Evolutionary conservation across 352 stramenopile genomes (phyloP), one percentile per base, ranked within the genome.

Genomic region (Globisporangium megalacanthum): DNA sequence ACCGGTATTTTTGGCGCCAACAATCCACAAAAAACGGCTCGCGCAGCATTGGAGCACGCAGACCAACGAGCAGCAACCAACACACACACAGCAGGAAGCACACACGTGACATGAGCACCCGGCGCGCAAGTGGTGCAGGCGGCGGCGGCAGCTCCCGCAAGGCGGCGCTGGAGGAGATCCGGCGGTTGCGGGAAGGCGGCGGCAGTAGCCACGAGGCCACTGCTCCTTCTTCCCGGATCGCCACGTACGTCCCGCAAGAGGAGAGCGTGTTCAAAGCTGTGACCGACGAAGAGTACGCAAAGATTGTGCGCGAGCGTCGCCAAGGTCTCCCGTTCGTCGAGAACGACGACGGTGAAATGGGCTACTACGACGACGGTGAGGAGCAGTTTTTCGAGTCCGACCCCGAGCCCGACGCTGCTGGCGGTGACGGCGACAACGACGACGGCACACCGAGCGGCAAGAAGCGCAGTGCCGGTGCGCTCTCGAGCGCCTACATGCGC

Each of bases 341-440:
- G 55, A 91, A 95, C 61, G 86, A 95, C 31, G 84, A 89, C 52
- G 71, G 76, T 13, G 82, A 86, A 59, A 90, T 94, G 70, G 86
- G 86, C 14, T 95, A 95, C 63, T 94, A 86, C 53, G 86, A 95
- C 56, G 85, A 95, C 52, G 86, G 86, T 49, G 86, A 95, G 53
- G 86, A 95, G 54, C 80, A 92, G 71, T 94, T 94, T 54, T 95
- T 95, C 55, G 86, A 95, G 56, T 91, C 80, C 17, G 83, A 94
- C 54, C 62, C 72, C 4, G 82, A 94, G 54, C 62, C 71, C 5
- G 82, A 94, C 47, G 53, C 56, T 25, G 49, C 50, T 15, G 65
- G 19, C 17, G 72, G 73, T 19, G 68, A 45, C 19, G 71, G 81
- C n/a, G 72, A 80, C 15, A 77, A 75, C 11, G 73, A 75, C 41